A percentile compares a stretch with the other conserved stretches of the same genome.
Conservation (phyloP, 129 eudicot genomes). For the Flaveria bidentis region DNA sequence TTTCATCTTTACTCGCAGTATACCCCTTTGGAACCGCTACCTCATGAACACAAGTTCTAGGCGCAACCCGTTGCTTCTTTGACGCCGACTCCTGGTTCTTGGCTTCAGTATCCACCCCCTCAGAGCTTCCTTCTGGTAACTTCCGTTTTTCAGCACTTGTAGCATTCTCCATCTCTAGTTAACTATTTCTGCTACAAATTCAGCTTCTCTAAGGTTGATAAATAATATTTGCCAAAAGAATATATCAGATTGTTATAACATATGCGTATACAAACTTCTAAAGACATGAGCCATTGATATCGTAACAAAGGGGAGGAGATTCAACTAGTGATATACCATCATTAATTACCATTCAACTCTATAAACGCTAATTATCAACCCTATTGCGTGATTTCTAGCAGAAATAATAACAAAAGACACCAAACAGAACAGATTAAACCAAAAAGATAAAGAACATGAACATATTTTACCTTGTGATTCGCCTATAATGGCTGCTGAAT, state of each 20-base stretch:
- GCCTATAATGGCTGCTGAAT: slow-evolving; percentile 30
- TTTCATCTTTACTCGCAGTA: slow-evolving; percentile 50
- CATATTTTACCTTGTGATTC: slow-evolving; percentile 19
- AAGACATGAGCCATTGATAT: not conserved
- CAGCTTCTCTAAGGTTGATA: slow-evolving; percentile 5
- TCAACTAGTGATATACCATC: not conserved
- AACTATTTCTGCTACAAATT: not conserved
- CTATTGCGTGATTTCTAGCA: not conserved
- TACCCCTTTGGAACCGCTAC: slow-evolving; percentile 90
- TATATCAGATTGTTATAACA: not conserved
- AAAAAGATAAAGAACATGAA: not conserved
- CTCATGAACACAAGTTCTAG: slow-evolving; percentile 92
- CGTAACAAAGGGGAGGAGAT: too few species aligned
- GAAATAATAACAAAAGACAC: not conserved
- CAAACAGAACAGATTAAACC: not conserved
- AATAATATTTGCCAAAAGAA: slow-evolving; percentile 9
- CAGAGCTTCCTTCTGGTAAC: slow-evolving; percentile 40
- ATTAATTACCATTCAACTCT: not conserved
- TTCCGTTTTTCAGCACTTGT: slow-evolving; percentile 58
- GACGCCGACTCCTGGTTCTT: slow-evolving; percentile 34
- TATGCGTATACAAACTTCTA: not conserved
- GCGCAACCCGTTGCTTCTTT: slow-evolving; percentile 47
- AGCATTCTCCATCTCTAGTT: slow-evolving; percentile 48
- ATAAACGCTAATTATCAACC: slow-evolving; percentile 17
- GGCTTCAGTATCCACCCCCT: slow-evolving; percentile 26